phyloP scores from a whole-genome alignment of 2,329 filamentous ascomycete genomes.

The Harringtonia aguacate region DNA sequence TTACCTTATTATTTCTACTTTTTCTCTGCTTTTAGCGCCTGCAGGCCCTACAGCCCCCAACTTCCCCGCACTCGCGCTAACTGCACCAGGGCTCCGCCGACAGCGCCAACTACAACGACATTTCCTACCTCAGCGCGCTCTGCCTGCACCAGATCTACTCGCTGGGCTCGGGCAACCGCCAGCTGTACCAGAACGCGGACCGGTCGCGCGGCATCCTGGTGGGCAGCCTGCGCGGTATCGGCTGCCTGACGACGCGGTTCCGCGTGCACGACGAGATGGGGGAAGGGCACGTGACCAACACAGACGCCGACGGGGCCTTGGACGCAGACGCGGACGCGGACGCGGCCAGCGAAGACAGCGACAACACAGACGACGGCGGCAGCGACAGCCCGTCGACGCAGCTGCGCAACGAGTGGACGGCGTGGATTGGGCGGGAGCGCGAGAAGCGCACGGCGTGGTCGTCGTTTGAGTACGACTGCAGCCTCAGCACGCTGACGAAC shows the following conservation, averaged over 20 bases:
- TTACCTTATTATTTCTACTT: no score
- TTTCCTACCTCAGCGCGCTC: slow-evolving; percentile 17
- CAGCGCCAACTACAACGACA: slow-evolving; percentile 14
- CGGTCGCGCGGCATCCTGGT: slow-evolving; percentile 18
- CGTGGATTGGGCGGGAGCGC: slow-evolving; percentile 16
- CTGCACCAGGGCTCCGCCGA: slow-evolving; percentile 10
- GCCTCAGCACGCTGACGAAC: slow-evolving; percentile 18
- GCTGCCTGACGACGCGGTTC: slow-evolving; percentile 14
- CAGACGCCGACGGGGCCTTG: not conserved
- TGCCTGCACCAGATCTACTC: slow-evolving; percentile 22
- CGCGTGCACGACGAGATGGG: slow-evolving; percentile 3
- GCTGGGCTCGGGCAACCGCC: slow-evolving; percentile 19
- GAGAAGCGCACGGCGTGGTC: slow-evolving; percentile 18
- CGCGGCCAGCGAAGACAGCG: no score
- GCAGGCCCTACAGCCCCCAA: no score
- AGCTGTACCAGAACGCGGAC: slow-evolving; percentile 19
- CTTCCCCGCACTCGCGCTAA: no score
- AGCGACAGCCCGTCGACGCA: slow-evolving; percentile 1
- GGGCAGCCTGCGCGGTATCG: slow-evolving; percentile 17
- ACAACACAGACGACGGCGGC: no score
- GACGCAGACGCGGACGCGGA: slow-evolving; percentile 2
- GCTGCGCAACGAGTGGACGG: slow-evolving; percentile 10
- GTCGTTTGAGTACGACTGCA: slow-evolving; percentile 22
- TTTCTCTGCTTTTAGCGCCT: no score
- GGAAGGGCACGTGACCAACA: no score